Conservation (phyloP, 2,329 filamentous ascomycete genomes). For the Trichoderma cornu-damae region DNA sequence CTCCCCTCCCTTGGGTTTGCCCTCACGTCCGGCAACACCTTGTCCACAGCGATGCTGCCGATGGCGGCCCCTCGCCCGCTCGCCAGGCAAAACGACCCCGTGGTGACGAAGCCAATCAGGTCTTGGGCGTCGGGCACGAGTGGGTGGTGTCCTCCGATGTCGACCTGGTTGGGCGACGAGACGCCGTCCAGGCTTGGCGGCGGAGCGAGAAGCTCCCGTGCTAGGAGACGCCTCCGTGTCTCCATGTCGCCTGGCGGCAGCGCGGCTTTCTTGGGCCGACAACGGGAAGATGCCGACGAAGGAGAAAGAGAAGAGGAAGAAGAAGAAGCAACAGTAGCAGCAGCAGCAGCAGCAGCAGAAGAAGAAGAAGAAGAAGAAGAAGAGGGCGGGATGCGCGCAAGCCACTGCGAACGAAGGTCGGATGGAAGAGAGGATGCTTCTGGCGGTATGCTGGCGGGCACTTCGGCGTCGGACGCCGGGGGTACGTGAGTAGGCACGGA, state of each 20-base stretch:
- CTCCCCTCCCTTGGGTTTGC: constrained; percentile 40
- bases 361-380: neutral
- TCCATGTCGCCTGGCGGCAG: constrained; percentile 28
- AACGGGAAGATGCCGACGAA: neutral
- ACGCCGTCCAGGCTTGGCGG: constrained; percentile 26
- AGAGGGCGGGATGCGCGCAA: constrained; percentile 46
- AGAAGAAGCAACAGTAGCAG: no score
- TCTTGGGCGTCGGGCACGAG: constrained; percentile 68
- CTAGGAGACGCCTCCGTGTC: constrained; percentile 41
- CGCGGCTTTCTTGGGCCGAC: neutral
- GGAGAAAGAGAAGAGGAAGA: neutral
- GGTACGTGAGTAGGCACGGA: constrained; percentile 25
- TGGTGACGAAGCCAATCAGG: constrained; percentile 85
- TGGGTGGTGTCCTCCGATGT: constrained; percentile 54
- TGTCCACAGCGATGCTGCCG: constrained; percentile 61
- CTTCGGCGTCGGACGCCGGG: constrained; percentile 37
- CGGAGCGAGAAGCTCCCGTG: constrained; percentile 43
- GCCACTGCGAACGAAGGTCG: constrained; percentile 65
- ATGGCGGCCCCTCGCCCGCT: constrained; percentile 72
- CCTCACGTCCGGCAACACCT: constrained; percentile 41
- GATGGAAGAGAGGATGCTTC: constrained; percentile 32
- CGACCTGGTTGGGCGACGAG: constrained; percentile 33
- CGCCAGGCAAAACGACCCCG: constrained; percentile 74
- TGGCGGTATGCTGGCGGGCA: constrained; percentile 42
- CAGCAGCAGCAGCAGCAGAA: no score